Base-by-base conservation (phyloP, 2,329 filamentous ascomycete genomes). In the Lachnellula suecica region DNA sequence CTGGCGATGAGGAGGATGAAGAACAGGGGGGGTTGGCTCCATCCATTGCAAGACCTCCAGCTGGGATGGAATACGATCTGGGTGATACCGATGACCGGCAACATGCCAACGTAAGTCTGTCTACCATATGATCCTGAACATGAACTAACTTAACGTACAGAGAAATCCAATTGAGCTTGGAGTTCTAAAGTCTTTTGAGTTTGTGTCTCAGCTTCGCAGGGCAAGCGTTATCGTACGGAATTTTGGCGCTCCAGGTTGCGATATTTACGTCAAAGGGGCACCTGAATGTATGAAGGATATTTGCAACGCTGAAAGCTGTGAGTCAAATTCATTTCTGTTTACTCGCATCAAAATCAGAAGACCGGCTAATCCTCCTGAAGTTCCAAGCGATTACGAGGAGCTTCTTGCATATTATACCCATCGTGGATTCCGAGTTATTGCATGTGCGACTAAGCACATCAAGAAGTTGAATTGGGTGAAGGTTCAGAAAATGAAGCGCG, bases 251-350 rank as follows among this genome's bases (percentile, higher is more conserved):
- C 85, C 84, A 61, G 91, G 89, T 56, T 92, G 87, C 41, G 88
- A 91, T 62, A 82, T 97, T 37, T 99, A 91, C 68, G 93, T 97
- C 56, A 99, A 99, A 70, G 94, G 94, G 27, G 94, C 95, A 6
- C 94, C 94, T 2, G 94, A 99, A 71, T 93, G 91, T 63, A 96
- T 99, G 87, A 89, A 87, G 59, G 91, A 94, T 20, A 97, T 99
- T 37, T 99, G 94, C 70, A 80, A 81, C 10, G 78, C 88, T 1
- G 88, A 92, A 59, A 93, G 84, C 69, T 90, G 85, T 89, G 66
- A 77, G 84, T 76, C 53, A 22, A 15, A 13, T 35, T 19, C 34
- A 13, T 37, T 27, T 3, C 20, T 35, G 15, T 35, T 17, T 11
- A 34, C 31, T n/a, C 11, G 31, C 5, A n/a, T 17, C 7, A 42